Evolutionary conservation across 331 rosid species (phyloP), one percentile per base, ranked within the genome.

Genomic region (Acacia concinna): DNA sequence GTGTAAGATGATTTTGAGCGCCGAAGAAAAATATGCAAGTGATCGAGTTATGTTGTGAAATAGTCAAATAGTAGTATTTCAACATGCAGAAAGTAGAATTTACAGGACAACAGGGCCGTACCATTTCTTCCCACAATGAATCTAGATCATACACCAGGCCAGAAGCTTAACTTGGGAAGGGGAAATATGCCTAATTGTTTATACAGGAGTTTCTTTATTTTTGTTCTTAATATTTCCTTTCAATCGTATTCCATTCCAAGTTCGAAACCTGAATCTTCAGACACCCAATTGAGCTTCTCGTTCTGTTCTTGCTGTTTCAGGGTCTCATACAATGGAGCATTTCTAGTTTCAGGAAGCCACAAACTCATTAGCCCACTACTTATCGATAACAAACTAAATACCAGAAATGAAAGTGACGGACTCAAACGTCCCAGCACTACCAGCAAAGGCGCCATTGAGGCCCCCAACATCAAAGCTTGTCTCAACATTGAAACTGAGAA

Each of bases 251-350:
- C 76, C 83, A 1, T 32, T 32, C 37, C 37, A 34, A 83, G 13
- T 52, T 78, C 80, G 2, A 83, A 25, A 44, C 81, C 70, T 7
- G 31, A 60, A 17, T 79, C 65, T 62, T 62, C 4, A 68, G 63
- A n/a, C 4, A 60, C 35, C 5, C 27, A 37, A 5, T 68, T 68
- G 23, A 28, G 83, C 15, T 54, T 51, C 78, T 79, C 84, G 56
- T 79, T 67, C 57, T 78, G 78, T 28, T 83, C 71, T 62, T 83
- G 84, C 75, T 79, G 86, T 14, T 68, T 62, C 2, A 75, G 41
- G 7, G 86, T 79, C 59, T 83, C 86, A 75, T 83, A 79, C 37
- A 79, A 34, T 11, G 81, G 86, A 79, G 71, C 71, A 69, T 79
- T 79, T 54, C 75, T 79, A 60, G 86, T 75, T 78, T 75, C 84